Evolutionary conservation across 2,329 filamentous ascomycete genomes (phyloP).

Genomic region (Malbranchea zuffiana): DNA sequence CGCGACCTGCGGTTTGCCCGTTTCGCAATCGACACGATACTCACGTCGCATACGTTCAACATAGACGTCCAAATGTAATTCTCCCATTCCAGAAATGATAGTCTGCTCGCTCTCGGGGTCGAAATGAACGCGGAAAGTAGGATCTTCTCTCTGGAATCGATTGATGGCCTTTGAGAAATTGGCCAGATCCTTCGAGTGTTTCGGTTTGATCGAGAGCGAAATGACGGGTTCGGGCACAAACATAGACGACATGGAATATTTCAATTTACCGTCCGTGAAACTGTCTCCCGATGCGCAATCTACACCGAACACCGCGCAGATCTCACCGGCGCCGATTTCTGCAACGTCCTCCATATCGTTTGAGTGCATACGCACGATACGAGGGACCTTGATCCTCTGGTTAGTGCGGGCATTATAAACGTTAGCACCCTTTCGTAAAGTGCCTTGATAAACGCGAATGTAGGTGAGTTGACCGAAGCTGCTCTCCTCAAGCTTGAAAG

Average conservation of each 20-base stretch:
- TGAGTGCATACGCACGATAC: constrained; percentile 98
- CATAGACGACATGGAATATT: constrained; percentile 97
- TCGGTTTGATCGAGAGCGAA: constrained; percentile 92
- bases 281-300: constrained; percentile 97
- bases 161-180: constrained; percentile 99
- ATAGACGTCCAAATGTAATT: constrained; percentile 93
- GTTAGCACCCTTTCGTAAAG: constrained; percentile 74
- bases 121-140: constrained; percentile 90
- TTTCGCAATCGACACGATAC: constrained; percentile 90
- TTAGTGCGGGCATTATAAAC: constrained; percentile 89
- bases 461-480: constrained; percentile 98
- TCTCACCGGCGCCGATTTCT: constrained; percentile 91
- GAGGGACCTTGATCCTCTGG: constrained; percentile 92
- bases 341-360: constrained; percentile 97
- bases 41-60: constrained; percentile 93
- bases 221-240: constrained; percentile 94
- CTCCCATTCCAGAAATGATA: constrained; percentile 97
- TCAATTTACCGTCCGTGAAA: constrained; percentile 85
- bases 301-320: constrained; percentile 95
- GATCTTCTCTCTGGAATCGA: constrained; percentile 95
- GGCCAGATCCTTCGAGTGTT: constrained; percentile 78
- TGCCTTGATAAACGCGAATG: constrained; percentile 94
- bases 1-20: constrained; percentile 91
- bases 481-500: constrained; percentile 98
- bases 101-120: constrained; percentile 90